Base-by-base conservation (phyloP, 1,284 basidiomycete species). In the Pterulicium gracile region DNA sequence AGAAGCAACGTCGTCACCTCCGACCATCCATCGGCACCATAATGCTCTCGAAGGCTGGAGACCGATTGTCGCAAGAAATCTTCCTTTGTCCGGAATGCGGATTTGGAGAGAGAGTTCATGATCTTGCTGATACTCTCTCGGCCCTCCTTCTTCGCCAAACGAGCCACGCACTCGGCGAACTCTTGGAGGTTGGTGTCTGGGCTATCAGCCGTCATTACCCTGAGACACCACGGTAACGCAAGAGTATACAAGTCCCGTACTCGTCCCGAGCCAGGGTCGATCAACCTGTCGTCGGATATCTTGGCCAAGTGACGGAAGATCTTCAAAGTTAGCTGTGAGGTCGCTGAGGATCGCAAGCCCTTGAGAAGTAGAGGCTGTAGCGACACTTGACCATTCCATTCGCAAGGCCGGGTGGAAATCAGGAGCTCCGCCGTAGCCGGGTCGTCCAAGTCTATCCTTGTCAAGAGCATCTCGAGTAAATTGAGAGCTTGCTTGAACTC, bases 41-140 rank as follows among this genome's bases (percentile, higher is more conserved):
- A 93, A 57, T 90, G 79, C 56, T 94, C 89, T 22, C 89, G 79
- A 36, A 97, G 72, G 53, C 87, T 84, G 2, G 79, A 72, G 15
- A 91, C 82, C 0, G 91, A 92, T 59, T 97, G 92, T 2, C 91
- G 81, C 49, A 95, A 75, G 62, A 97, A 92, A 61, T 97, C 93
- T 48, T 97, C 94, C 59, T 87, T 87, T 1, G 91, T 91, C 39
- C 93, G 75, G 72, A 97, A 97, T 40, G 90, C 85, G 18, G 74
- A 71, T 61, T 88, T 90, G 35, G 88, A 80, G 53, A 95, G 93
- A 4, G 90, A 94, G 1, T 75, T 84, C 76, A 95, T 87, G 54
- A 97, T 85, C 24, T 89, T 83, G 49, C 79, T 71, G 52, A 96
- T 84, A 55, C 85, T 88, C 10, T 78, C 73, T 44, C 81, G 75